Base-by-base conservation (phyloP, 1,284 basidiomycete genomes). In the Cerioporus squamosus region DNA sequence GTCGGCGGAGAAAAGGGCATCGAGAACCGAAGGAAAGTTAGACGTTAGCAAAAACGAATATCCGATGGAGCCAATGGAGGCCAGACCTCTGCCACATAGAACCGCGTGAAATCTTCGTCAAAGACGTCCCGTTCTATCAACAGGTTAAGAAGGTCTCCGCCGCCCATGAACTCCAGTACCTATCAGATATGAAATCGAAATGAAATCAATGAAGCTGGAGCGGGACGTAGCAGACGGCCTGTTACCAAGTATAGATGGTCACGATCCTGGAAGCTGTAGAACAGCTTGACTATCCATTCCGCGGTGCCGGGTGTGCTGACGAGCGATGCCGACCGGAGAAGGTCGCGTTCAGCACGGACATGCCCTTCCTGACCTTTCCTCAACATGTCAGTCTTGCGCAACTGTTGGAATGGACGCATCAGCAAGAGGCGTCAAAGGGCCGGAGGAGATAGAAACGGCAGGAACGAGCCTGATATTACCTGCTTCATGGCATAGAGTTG, bases 291-390 rank as follows among this genome's bases (percentile, higher is more conserved):
- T 68, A 98, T 98, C 95, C 96, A 98, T 67, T 94, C 90, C 53
- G 89, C 87, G 45, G 85, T 83, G 60, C 82, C 82, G 58, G 87
- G 82, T 53, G 87, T 84, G 69, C 82, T 82, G 65, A 90, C 83
- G 66, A 91, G 75, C 31, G 90, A 86, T 40, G 88, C 94, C 38
- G 90, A 88, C 75, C 91, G 92, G 66, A 96, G 85, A 53, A 96
- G 80, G 68, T 97, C 94, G 69, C 94, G 85, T 72, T 97, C 94
- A 36, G 95, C 94, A 36, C 94, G 87, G 66, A 96, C 91, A 73
- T 96, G 95, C 3, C 95, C 96, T 79, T 98, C 96, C 76, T 98
- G 97, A n/a, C 94, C 95, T 77, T 97, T 97, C 48, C 93, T 88
- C 66, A 98, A 82, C 95, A 98, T 98, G 74, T 98, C 96, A 57